A percentile compares a stretch with the other conserved stretches of the same genome.
phyloP scores from a whole-genome alignment of 176 grass and related monocot genomes.

The Cenchrus purpureus region DNA sequence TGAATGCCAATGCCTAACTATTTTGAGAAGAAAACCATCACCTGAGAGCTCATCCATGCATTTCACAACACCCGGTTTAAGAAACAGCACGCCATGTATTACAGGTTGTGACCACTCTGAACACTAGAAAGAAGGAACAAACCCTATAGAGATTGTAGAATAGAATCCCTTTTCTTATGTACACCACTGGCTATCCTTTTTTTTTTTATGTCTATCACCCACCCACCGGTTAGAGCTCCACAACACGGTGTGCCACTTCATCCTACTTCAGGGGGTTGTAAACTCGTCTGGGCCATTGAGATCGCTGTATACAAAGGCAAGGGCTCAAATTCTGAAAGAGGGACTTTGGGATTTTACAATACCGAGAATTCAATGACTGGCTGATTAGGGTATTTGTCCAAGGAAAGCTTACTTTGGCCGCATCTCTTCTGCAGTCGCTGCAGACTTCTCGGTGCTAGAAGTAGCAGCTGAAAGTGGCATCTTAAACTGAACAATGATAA shows the following conservation, averaged over 20 bases:
- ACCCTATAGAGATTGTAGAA: slow-evolving; percentile 45
- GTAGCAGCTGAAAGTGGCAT: slow-evolving; percentile 42
- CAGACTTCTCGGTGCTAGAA: slow-evolving; percentile 38
- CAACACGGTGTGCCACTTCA: not conserved
- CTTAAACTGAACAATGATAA: slow-evolving; percentile 87
- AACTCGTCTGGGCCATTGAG: not conserved
- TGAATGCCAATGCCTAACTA: not conserved
- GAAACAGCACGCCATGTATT: slow-evolving; percentile 35
- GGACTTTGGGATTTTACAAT: not conserved
- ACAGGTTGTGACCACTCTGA: slow-evolving; percentile 32
- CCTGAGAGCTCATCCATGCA: slow-evolving; percentile 27
- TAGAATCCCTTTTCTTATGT: slow-evolving; percentile 54
- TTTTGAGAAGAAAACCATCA: not conserved
- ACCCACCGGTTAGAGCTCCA: slow-evolving; percentile 36
- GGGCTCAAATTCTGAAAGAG: slow-evolving; percentile 57
- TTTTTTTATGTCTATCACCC: slow-evolving; percentile 45
- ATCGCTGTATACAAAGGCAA: slow-evolving; percentile 57
- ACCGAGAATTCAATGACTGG: not conserved
- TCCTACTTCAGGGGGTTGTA: slow-evolving; percentile 1
- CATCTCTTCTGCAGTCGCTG: slow-evolving; percentile 28
- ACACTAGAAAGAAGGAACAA: slow-evolving; percentile 46
- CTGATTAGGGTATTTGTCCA: not conserved
- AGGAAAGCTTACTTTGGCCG: slow-evolving; percentile 46
- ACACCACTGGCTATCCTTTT: slow-evolving; percentile 52
- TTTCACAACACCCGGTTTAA: slow-evolving; percentile 29